phyloP scores from a whole-genome alignment of 805 yeast genomes.

The Candida palmyrensis region DNA sequence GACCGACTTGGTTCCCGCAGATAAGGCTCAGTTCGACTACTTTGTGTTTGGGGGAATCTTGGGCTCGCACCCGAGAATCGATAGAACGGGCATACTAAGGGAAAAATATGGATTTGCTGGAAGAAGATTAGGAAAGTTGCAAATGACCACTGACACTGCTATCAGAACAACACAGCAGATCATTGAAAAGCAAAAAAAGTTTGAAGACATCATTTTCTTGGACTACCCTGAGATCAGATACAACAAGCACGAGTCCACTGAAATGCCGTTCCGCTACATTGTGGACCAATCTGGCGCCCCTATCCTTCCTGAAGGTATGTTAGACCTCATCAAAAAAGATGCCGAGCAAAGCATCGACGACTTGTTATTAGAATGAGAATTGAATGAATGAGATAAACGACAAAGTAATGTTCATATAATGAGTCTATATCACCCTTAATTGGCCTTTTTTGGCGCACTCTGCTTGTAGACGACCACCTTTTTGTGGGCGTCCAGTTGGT shows the following conservation, averaged over 20 bases:
- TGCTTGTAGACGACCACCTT: slow-evolving; percentile 21
- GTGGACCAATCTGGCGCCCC: slow-evolving; percentile 62
- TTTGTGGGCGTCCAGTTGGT: slow-evolving; percentile 20
- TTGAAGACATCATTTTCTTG: slow-evolving; percentile 75
- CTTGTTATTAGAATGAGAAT: slow-evolving; percentile 40
- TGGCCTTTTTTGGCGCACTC: background rate
- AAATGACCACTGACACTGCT: slow-evolving; percentile 98
- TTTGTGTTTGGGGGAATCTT: slow-evolving; percentile 95
- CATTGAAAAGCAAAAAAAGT: slow-evolving; percentile 48
- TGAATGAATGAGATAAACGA: too few relatives aligned
- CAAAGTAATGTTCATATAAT: background rate
- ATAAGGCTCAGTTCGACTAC: slow-evolving; percentile 63
- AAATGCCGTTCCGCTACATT: slow-evolving; percentile 95
- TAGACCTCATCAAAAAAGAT: slow-evolving; percentile 77
- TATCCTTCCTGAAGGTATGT: slow-evolving; percentile 88
- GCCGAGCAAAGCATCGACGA: slow-evolving; percentile 80
- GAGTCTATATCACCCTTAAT: background rate
- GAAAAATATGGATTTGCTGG: slow-evolving; percentile 79
- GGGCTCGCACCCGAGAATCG: slow-evolving; percentile 91
- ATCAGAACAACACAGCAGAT: slow-evolving; percentile 85
- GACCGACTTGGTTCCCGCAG: slow-evolving; percentile 68
- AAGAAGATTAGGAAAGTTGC: slow-evolving; percentile 79
- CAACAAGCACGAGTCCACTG: slow-evolving; percentile 85
- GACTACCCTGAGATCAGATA: slow-evolving; percentile 94
- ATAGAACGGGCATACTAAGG: slow-evolving; percentile 87